Base-by-base conservation (phyloP, 345 rosid genomes). In the Populus deltoides region DNA sequence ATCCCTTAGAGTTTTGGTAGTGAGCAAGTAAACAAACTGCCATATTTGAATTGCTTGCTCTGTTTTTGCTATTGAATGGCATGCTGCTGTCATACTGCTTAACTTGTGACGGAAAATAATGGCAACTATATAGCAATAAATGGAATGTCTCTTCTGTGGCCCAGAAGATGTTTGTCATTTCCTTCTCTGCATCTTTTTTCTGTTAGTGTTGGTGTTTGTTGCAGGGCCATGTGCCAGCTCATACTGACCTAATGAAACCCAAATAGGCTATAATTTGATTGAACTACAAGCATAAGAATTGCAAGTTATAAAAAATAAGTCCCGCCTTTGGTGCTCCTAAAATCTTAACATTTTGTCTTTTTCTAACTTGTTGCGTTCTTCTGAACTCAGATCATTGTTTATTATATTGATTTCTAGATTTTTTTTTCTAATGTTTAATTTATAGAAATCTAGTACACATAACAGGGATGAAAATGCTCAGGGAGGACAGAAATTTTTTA, bases 1-100 rank as follows among this genome's bases (percentile, higher is more conserved):
- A 73, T 33, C 69, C 68, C 27, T 18, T 70, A 27, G 62, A 86
- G 7, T 51, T 25, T 77, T 65, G 22, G 5, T 69, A 65, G 65
- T 24, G 38, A 73, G 18, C 68, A 59, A 61, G 75, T 33, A 24
- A 70, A 38, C n/a, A 7, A 75, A 59, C 51, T 77, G 25, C 51
- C 38, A 61, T 75, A 43, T 7, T 18, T 27, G 67, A 27, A 66
- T 79, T 65, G 11, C 15, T 22, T 73, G 25, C 45, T 65, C 65
- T 70, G 59, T 59, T 59, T 66, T 66, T 74, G 24, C 71, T 38
- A 8, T 31, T n/a, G 55, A 75, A 68, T 72, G 61, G 75, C 66
- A 53, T 75, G 74, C 53, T 70, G 45, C 63, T 45, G 53, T 6
- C 53, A 59, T 53, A 29, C 55, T 33, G n/a, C 66, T 66, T 61